These are phyloP conservation scores for Hydrangea macrophylla DNA, from an alignment of 148 eudicot species.

Conservation along the genomic window DNA sequence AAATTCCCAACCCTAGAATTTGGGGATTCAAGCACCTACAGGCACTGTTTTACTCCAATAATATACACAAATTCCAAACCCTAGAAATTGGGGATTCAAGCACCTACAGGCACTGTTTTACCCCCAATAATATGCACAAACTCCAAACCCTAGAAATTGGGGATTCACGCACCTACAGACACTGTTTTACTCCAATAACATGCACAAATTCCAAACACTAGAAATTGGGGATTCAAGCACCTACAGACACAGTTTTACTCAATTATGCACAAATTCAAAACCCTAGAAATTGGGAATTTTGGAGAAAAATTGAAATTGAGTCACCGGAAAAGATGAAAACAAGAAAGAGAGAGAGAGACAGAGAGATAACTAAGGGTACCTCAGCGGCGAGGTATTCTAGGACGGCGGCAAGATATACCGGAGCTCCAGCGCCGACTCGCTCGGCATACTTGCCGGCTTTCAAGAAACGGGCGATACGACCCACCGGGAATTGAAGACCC, in stretches of 20 bases:
- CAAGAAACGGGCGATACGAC: conserved; percentile 75
- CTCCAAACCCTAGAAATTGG: conserved; percentile 16
- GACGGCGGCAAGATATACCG: conserved; percentile 84
- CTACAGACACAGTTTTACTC: no score
- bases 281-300: conserved; percentile 5
- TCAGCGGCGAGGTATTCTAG: conserved; percentile 91
- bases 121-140: no score
- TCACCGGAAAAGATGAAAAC: no score
- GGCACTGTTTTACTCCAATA: no score
- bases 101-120: no score
- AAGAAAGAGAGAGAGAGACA: not conserved
- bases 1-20: conserved; percentile 10
- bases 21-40: not conserved
- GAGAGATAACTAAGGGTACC: conserved; percentile 42
- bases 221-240: no score
- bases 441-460: conserved; percentile 91
- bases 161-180: no score
- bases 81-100: no score
- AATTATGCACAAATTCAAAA: no score
- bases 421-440: conserved; percentile 91
- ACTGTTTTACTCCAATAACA: no score
- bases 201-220: no score
- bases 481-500: conserved; percentile 83
- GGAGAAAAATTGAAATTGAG: not conserved
- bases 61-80: no score